Percentiles rank a stretch among this genome's conserved stretches.
phyloP scores from a whole-genome alignment of 495 filamentous ascomycete species.

The Penicillium daleae region DNA sequence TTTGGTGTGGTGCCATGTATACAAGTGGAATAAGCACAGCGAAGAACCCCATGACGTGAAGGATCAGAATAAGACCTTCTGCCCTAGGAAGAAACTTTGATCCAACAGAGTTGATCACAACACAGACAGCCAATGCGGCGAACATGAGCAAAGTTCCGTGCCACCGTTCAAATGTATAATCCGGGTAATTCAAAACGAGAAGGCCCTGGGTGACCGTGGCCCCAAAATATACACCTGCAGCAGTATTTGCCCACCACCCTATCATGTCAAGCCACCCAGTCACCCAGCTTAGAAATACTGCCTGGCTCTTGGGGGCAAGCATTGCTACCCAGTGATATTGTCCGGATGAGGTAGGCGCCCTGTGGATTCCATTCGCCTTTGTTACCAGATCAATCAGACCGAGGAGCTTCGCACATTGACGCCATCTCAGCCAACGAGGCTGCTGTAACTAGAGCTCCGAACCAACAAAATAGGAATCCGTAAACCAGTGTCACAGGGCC shows the following conservation, averaged over 20 bases:
- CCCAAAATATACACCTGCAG: constrained; percentile 2
- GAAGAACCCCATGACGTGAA: constrained; percentile 41
- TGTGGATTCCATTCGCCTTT: neutral
- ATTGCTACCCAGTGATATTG: constrained; percentile 46
- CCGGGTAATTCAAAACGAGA: constrained; percentile 38
- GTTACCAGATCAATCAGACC: neutral
- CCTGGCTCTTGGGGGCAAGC: constrained; percentile 30
- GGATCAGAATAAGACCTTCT: constrained; percentile 49
- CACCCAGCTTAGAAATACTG: constrained; percentile 34
- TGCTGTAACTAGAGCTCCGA: neutral
- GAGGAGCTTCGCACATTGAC: constrained; percentile 8
- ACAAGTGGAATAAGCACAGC: neutral
- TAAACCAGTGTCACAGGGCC: neutral
- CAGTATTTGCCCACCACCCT: constrained; percentile 9
- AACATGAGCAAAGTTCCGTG: constrained; percentile 52
- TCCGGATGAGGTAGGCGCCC: constrained; percentile 32
- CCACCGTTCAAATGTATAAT: constrained; percentile 45
- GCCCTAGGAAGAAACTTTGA: constrained; percentile 47
- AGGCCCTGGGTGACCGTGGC: constrained; percentile 10
- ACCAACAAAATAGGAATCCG: neutral
- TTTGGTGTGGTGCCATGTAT: neutral
- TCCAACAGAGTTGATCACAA: constrained; percentile 38
- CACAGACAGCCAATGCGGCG: constrained; percentile 35
- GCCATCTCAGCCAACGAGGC: constrained; percentile 19
- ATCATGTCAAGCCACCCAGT: constrained; percentile 31